phyloP scores from a whole-genome alignment of 176 grass and related monocot genomes.

The Saccharum officinarum region DNA sequence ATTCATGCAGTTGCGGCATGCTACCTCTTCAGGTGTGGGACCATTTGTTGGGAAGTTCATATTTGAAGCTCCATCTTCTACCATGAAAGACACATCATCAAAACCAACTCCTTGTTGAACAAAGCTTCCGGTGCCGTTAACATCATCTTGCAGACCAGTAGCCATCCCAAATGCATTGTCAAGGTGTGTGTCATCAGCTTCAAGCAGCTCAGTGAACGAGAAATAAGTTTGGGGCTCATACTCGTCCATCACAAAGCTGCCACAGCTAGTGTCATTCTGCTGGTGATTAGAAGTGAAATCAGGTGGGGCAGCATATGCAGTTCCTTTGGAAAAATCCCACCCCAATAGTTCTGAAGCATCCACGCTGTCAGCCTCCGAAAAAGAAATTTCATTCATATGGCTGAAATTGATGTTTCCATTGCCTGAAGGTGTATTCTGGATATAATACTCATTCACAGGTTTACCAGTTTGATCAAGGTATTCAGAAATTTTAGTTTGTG shows the following conservation, averaged over 20 bases:
- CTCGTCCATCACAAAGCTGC: constrained; percentile 38
- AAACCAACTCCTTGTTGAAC: constrained; percentile 43
- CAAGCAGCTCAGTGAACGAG: constrained; percentile 75
- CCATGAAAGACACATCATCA: constrained; percentile 31
- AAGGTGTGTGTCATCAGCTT: constrained; percentile 55
- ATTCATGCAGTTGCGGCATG: constrained; percentile 51
- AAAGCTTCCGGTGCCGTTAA: constrained; percentile 11
- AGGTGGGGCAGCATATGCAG: constrained; percentile 29
- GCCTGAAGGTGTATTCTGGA: constrained; percentile 33
- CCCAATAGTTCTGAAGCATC: constrained; percentile 58
- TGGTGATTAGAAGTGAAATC: constrained; percentile 27
- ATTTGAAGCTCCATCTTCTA: constrained; percentile 36
- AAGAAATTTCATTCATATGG: constrained; percentile 43
- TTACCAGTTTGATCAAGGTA: constrained; percentile 38
- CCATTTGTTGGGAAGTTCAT: constrained; percentile 24
- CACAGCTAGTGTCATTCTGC: constrained; percentile 44
- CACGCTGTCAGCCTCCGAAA: constrained; percentile 44
- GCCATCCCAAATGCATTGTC: constrained; percentile 49
- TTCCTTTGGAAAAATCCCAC: constrained; percentile 52
- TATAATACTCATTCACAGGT: constrained; percentile 28
- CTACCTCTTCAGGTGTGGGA: constrained; percentile 14
- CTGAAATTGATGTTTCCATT: constrained; percentile 40
- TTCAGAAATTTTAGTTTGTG: constrained; percentile 49
- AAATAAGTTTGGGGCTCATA: constrained; percentile 78
- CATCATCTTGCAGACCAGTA: constrained; percentile 36